These are phyloP conservation scores for Quercus alba DNA, from an alignment of 306 rosid genomes.

Conservation along the genomic window DNA sequence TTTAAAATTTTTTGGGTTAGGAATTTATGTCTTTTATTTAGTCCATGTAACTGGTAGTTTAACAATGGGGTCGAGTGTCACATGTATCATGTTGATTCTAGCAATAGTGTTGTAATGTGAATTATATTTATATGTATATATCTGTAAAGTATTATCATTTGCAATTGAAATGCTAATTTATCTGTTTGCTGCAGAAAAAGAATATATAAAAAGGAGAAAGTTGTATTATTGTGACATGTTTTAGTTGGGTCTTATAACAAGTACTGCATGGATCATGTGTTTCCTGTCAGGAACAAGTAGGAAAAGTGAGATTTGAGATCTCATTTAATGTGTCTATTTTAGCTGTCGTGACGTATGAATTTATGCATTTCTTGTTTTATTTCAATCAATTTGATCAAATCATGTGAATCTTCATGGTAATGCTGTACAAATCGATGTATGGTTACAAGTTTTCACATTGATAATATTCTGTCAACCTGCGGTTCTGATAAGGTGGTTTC, in stretches of 20 bases:
- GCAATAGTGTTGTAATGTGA: slow-evolving; percentile 40
- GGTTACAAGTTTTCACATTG: background rate
- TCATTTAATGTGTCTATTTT: background rate
- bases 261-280: background rate
- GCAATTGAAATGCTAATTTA: slow-evolving; percentile 48
- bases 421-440: background rate
- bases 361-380: background rate
- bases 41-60: slow-evolving; percentile 46
- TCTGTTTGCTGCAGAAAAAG: background rate
- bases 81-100: slow-evolving; percentile 46
- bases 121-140: slow-evolving; percentile 60
- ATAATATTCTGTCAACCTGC: too few species aligned
- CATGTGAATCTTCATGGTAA: background rate
- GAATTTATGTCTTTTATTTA: slow-evolving; percentile 31
- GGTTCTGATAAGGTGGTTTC: too few species aligned
- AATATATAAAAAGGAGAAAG: background rate
- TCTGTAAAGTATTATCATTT: slow-evolving; percentile 50
- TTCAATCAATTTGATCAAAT: background rate
- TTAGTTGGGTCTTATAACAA: background rate
- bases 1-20: slow-evolving; percentile 37
- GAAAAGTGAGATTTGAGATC: background rate
- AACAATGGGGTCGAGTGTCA: slow-evolving; percentile 33
- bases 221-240: background rate
- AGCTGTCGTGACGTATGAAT: background rate
- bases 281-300: background rate